Evolutionary conservation across 257 asterid genomes (phyloP), one percentile per base, ranked within the genome.

Genomic region (Solanum okadae): DNA sequence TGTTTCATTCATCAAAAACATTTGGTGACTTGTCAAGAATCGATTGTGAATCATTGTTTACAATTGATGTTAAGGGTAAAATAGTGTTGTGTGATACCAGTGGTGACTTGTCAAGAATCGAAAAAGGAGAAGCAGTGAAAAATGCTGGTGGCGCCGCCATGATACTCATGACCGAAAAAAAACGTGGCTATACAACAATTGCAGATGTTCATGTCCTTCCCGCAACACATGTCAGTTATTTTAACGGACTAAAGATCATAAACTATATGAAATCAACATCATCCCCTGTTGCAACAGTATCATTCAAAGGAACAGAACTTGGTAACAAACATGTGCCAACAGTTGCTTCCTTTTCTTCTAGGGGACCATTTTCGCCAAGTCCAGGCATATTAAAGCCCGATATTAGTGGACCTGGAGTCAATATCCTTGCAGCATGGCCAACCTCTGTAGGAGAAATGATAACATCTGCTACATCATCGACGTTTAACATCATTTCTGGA

Each of bases 141-240:
- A 63, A 77, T 77, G 92, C 90, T 22, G 91, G 91, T 20, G 92
- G 88, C 1, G 70, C 87, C 5, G 92, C 89, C 86, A 90, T 90
- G 92, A 87, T 88, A 84, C 86, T 90, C 16, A 87, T 87, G 90
- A 88, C 71, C n/a, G 33, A 56, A 29, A 44, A 88, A 86, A 3
- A 2, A 10, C 61, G 52, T 77, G 92, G 87, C 72, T 73, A 88
- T 42, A 84, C 88, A 40, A 88, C 88, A 84, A 37, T 89, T 27
- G 90, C 76, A 8, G 90, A 87, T 38, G 87, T 86, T 35, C 87
- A 87, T 23, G 90, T 84, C 18, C 91, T 88, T 87, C 92, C 92
- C 0, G 86, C 89, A 20, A 72, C 92, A 18, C 87, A 77, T 29
- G 82, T 88, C 15, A 87, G 88, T 37, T 90, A 75, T 12, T 10